Base-by-base conservation (phyloP, 2,329 filamentous ascomycete genomes). In the Mariannaea elegans region DNA sequence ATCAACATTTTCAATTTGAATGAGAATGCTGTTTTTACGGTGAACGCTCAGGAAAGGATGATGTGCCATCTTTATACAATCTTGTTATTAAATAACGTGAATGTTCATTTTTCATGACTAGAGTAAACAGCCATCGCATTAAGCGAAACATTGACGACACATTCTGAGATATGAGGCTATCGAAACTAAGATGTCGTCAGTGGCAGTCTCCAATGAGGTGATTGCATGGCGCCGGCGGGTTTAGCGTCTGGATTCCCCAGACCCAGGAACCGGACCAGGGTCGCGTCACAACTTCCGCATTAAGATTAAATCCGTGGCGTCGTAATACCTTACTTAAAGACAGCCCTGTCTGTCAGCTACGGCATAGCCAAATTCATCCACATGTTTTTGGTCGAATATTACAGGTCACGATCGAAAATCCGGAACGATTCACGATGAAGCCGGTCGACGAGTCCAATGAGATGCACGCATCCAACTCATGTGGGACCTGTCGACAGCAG, bases 251-350 rank as follows among this genome's bases (percentile, higher is more conserved):
- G 24, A 32, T 29, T 44, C 49, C 49, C 49, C 38, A 52, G 49
- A 52, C 38, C 16, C 14, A 31, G 14, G 16, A 42, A 51, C n/a
- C 31, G 9, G 53, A 53, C 59, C 52, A 39, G 59, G 59, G 44
- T 50, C 54, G 59, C 59, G 49, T 38, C 31, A 53, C 34, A 47
- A 47, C 59, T 61, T 61, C 59, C 49, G 48, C 54, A 54, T 8
- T 13, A 6, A 27, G 59, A 49, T 47, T 58, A 61, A 58, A 36
- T 47, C 24, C 54, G 16, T 23, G 16, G 38, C 27, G 18, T 19
- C 7, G 38, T 16, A 44, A 21, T 34, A 52, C 49, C n/a, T 52
- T 42, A 52, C 24, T 14, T 36, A 29, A 23, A 19, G 36, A 44
- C 24, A 41, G 49, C 38, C 49, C 18, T 39, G 24, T 32, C 31